Evolutionary conservation across 768 basidiomycete species (phyloP).

Genomic region (Phylloporus sp.): DNA sequence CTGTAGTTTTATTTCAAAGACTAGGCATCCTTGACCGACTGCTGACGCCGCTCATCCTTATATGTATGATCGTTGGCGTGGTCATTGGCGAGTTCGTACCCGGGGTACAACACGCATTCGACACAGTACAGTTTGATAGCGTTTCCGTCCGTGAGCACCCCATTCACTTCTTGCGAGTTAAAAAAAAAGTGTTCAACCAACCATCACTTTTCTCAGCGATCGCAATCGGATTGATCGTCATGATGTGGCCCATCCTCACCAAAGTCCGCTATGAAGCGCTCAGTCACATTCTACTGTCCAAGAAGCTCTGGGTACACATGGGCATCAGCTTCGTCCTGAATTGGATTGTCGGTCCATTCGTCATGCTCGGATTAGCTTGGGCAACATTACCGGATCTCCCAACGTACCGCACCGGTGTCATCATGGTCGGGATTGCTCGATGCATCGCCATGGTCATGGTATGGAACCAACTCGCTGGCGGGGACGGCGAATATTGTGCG

Average conservation of each 20-base stretch:
- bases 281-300: constrained; percentile 48
- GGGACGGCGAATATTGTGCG: constrained; percentile 68
- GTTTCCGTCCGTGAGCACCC: constrained; percentile 72
- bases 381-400: constrained; percentile 77
- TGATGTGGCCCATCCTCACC: constrained; percentile 84
- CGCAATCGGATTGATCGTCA: constrained; percentile 73
- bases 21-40: constrained; percentile 54
- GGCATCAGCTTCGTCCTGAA: constrained; percentile 64
- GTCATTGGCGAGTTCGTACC: constrained; percentile 66
- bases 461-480: constrained; percentile 71
- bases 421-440: constrained; percentile 59
- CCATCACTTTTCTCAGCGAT: constrained; percentile 47
- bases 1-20: constrained; percentile 37
- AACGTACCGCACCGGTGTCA: constrained; percentile 70
- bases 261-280: constrained; percentile 75
- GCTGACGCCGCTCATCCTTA: constrained; percentile 59
- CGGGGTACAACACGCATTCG: constrained; percentile 55
- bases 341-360: constrained; percentile 75
- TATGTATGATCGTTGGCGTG: constrained; percentile 72
- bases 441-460: constrained; percentile 68
- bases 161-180: not conserved
- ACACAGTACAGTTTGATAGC: constrained; percentile 56
- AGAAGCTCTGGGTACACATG: constrained; percentile 61
- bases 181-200: not conserved
- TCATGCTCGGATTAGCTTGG: constrained; percentile 87